Evolutionary conservation across 2,329 filamentous ascomycete genomes (phyloP), one percentile per base, ranked within the genome.

Genomic region (Remersonia thermophila): DNA sequence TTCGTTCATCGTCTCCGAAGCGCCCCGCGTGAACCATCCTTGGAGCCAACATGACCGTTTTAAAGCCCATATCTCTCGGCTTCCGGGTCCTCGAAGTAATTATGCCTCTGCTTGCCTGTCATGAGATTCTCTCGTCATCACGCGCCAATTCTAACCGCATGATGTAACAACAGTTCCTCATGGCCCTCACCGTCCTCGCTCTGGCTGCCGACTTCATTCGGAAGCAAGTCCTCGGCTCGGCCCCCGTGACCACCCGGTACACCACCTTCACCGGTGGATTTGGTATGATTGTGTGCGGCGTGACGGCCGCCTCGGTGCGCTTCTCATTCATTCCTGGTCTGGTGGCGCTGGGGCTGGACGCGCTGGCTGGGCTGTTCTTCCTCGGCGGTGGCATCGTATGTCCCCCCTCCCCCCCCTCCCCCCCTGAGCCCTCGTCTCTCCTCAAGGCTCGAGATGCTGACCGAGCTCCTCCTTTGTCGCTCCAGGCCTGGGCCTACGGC

Each of bases 351-450:
- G 44, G 17, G 3, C 33, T 46, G 3, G 47, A 50, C 34, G 39
- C 13, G 10, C 8, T 50, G 2, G 15, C 35, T 0, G 41, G 30
- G 3, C 7, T 47, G 7, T 26, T 50, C n/a, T 41, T 45, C 15
- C 35, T 46, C 4, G 44, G 32, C 1, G 47, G 42, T 15, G 47
- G 47, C 4, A 50, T 50, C n/a, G 46, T 49, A 40, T 12, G 45
- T 44, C 7, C n/a, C 23, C 10, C 16, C 14, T 25, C 14, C 20
- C 32, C 11, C 13, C 23, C 26, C 33, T 27, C 14, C 9, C 30
- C 34, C 17, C 26, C 27, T n/a, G n/a, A n/a, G n/a, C n/a, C n/a
- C n/a, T n/a, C n/a, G n/a, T n/a, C n/a, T n/a, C n/a, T n/a, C n/a
- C n/a, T n/a, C n/a, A n/a, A n/a, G n/a, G n/a, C n/a, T n/a, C n/a